A percentile compares a stretch with the other conserved stretches of the same genome.
phyloP scores from a whole-genome alignment of 1,284 basidiomycete genomes.

The Tetrapyrgos nigripes region DNA sequence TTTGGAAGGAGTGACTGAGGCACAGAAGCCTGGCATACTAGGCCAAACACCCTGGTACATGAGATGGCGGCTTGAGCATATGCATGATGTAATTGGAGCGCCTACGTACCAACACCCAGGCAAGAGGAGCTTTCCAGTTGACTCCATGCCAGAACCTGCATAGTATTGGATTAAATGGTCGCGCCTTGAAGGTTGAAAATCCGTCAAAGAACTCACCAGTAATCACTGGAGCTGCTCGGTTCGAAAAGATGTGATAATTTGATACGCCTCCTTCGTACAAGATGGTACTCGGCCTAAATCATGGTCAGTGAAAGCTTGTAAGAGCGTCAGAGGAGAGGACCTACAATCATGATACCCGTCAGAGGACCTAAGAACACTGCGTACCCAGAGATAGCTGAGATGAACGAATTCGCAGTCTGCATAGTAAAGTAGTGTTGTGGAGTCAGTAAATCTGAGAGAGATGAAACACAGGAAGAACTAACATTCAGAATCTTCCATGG shows the following conservation, averaged over 20 bases:
- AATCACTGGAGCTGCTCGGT: slow-evolving; percentile 30
- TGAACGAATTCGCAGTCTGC: slow-evolving; percentile 39
- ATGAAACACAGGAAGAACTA: neutral
- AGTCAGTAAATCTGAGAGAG: too few relatives aligned
- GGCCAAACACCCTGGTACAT: slow-evolving; percentile 34
- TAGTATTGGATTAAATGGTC: neutral
- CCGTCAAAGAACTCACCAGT: slow-evolving; percentile 26
- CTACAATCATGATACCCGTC: slow-evolving; percentile 38
- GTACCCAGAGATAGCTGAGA: slow-evolving; percentile 35
- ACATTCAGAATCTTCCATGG: slow-evolving; percentile 40
- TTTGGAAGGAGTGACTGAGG: slow-evolving; percentile 23
- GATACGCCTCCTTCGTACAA: slow-evolving; percentile 27
- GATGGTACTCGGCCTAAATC: slow-evolving; percentile 35
- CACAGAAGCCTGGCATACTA: slow-evolving; percentile 34
- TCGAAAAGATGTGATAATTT: slow-evolving; percentile 35
- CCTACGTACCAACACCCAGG: slow-evolving; percentile 32
- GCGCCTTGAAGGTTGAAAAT: neutral
- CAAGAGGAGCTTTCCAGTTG: slow-evolving; percentile 35
- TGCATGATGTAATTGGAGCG: neutral
- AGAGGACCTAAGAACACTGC: slow-evolving; percentile 36
- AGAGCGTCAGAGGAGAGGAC: slow-evolving; percentile 7
- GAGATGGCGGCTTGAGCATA: neutral
- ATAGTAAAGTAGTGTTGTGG: neutral
- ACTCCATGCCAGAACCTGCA: slow-evolving; percentile 34
- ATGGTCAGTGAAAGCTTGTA: neutral